These are phyloP conservation scores for Phytophthora crassamura DNA, from an alignment of 352 stramenopile genomes.

Conservation along the genomic window DNA sequence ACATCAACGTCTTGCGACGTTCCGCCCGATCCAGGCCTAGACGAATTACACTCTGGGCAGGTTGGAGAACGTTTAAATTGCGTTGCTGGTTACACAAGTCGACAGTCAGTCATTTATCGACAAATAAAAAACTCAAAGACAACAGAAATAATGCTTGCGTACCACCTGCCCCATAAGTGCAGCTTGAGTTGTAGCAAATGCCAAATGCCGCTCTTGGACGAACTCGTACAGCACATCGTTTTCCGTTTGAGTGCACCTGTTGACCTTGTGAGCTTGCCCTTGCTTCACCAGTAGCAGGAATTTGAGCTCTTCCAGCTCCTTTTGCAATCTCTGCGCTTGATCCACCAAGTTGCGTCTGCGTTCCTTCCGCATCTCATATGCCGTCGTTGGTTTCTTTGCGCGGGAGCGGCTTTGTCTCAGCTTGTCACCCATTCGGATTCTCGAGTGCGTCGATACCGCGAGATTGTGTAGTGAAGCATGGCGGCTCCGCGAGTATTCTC, in stretches of 20 bases:
- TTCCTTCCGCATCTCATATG: constrained; percentile 40
- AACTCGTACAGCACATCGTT: constrained; percentile 22
- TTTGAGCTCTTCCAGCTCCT: constrained; percentile 39
- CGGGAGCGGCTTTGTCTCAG: no score
- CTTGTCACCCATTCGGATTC: no score
- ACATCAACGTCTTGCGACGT: constrained; percentile 30
- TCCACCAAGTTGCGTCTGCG: constrained; percentile 31
- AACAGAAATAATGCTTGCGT: neutral
- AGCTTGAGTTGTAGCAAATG: constrained; percentile 23
- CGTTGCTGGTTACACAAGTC: constrained; percentile 16
- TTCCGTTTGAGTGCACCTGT: neutral
- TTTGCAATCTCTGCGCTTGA: constrained; percentile 34
- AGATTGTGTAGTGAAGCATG: no score
- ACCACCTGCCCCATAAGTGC: constrained; percentile 11
- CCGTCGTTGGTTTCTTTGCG: no score
- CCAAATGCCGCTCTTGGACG: constrained; percentile 29
- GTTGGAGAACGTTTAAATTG: constrained; percentile 15
- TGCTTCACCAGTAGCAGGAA: constrained; percentile 26
- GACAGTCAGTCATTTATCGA: neutral
- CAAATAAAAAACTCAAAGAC: neutral
- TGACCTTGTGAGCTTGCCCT: constrained; percentile 17
- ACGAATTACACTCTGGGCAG: constrained; percentile 19
- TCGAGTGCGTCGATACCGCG: no score
- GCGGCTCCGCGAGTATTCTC: no score
- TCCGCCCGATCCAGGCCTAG: constrained; percentile 26